phyloP scores from a whole-genome alignment of 768 basidiomycete species.

The Boletus pseudo-olivaceus region DNA sequence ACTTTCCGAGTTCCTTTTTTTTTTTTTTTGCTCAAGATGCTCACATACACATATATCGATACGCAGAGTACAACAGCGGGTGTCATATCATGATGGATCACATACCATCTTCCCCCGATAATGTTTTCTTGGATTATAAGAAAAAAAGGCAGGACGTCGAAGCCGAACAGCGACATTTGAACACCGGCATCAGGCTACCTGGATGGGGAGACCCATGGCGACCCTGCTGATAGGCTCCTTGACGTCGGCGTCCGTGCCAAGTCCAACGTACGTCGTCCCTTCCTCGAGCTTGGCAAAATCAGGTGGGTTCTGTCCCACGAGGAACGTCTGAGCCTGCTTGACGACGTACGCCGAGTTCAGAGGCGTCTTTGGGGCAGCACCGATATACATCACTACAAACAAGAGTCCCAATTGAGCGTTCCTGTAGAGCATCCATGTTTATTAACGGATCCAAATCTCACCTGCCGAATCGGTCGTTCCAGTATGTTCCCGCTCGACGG shows the following conservation, averaged over 20 bases:
- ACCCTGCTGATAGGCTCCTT: conserved; percentile 30
- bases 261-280: conserved; percentile 38
- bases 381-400: conserved; percentile 69
- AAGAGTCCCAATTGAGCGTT: not conserved
- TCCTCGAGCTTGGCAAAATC: conserved; percentile 59
- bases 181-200: conserved; percentile 6
- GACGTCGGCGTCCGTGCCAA: conserved; percentile 40
- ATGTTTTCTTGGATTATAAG: too few species aligned
- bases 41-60: not conserved
- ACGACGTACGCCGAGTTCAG: conserved; percentile 58
- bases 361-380: conserved; percentile 63
- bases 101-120: not conserved
- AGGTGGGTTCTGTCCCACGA: conserved; percentile 58
- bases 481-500: conserved; percentile 48
- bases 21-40: not conserved
- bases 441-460: conserved; percentile 20
- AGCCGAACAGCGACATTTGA: not conserved
- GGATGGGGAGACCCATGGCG: conserved; percentile 43
- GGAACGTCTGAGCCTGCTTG: conserved; percentile 60
- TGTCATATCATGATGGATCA: too few species aligned
- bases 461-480: conserved; percentile 57
- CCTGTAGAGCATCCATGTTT: not conserved
- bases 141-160: not conserved
- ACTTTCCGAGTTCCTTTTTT: not conserved
- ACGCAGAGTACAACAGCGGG: not conserved